These are phyloP conservation scores for Penicillium herquei DNA, from an alignment of 495 filamentous ascomycete species.

Conservation along the genomic window DNA sequence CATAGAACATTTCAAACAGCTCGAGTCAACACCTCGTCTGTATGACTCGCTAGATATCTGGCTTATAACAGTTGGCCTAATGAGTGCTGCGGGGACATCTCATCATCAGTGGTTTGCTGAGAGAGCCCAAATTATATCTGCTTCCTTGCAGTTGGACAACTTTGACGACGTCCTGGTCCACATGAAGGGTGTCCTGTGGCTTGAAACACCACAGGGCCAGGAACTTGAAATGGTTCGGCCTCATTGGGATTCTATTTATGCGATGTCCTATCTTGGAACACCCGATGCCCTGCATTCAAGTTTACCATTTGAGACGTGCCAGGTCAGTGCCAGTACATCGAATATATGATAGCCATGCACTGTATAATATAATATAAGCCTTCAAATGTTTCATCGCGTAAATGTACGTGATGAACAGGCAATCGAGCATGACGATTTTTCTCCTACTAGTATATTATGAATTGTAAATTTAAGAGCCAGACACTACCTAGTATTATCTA, in stretches of 20 bases:
- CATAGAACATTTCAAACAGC: slow-evolving; percentile 22
- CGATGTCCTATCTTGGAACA: neutral
- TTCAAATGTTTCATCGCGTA: no score
- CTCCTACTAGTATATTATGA: no score
- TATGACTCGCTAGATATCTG: slow-evolving; percentile 33
- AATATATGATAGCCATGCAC: no score
- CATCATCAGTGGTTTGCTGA: slow-evolving; percentile 32
- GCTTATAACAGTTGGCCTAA: slow-evolving; percentile 40
- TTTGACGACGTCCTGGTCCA: slow-evolving; percentile 25
- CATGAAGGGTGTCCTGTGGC: slow-evolving; percentile 37
- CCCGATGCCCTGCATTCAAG: neutral
- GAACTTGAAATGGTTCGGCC: slow-evolving; percentile 18
- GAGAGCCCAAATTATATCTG: slow-evolving; percentile 11
- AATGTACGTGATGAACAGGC: no score
- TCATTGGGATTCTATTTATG: slow-evolving; percentile 24
- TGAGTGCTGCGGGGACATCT: slow-evolving; percentile 30
- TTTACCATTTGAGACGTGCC: neutral
- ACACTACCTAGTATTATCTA: no score
- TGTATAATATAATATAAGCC: no score
- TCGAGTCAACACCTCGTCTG: slow-evolving; percentile 10
- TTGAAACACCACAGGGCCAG: slow-evolving; percentile 20
- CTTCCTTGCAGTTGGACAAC: slow-evolving; percentile 15
- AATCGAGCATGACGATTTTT: no score
- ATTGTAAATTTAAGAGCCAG: no score
- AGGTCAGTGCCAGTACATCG: no score